phyloP scores from a whole-genome alignment of 2,329 filamentous ascomycete species.

The Paraphaeosphaeria minitans region DNA sequence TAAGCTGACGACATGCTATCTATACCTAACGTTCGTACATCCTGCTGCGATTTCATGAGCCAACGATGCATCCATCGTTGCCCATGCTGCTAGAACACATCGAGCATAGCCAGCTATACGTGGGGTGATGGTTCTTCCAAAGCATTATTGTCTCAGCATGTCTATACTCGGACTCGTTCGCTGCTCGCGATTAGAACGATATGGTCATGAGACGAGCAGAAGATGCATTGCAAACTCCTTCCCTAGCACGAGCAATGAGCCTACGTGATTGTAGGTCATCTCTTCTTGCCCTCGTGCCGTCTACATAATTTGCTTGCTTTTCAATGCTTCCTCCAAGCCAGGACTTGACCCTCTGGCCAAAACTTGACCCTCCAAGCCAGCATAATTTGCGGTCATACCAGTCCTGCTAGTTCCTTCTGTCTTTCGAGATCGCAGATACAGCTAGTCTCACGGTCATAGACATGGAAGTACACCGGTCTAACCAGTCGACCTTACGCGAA shows the following conservation, averaged over 20 bases:
- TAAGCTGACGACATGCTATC: slow-evolving; percentile 1
- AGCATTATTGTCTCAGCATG: no score
- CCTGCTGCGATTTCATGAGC: not conserved
- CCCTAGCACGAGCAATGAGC: not conserved
- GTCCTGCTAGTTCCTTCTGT: not conserved
- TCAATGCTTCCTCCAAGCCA: not conserved
- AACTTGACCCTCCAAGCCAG: no score
- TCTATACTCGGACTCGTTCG: not conserved
- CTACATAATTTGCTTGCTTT: not conserved
- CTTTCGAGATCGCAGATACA: not conserved
- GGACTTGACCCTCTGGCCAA: no score
- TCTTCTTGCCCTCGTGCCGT: not conserved
- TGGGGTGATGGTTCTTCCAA: not conserved
- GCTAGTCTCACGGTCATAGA: not conserved
- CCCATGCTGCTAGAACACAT: no score
- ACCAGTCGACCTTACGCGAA: not conserved
- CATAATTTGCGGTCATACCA: not conserved
- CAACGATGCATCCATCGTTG: not conserved
- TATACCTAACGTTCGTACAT: not conserved
- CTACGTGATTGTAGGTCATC: not conserved
- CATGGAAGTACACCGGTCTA: not conserved
- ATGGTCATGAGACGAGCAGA: not conserved
- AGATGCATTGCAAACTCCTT: not conserved
- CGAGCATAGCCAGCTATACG: not conserved
- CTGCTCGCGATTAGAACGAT: not conserved